Evolutionary conservation across 768 basidiomycete species (phyloP).

Genomic region (Russula olivacea): DNA sequence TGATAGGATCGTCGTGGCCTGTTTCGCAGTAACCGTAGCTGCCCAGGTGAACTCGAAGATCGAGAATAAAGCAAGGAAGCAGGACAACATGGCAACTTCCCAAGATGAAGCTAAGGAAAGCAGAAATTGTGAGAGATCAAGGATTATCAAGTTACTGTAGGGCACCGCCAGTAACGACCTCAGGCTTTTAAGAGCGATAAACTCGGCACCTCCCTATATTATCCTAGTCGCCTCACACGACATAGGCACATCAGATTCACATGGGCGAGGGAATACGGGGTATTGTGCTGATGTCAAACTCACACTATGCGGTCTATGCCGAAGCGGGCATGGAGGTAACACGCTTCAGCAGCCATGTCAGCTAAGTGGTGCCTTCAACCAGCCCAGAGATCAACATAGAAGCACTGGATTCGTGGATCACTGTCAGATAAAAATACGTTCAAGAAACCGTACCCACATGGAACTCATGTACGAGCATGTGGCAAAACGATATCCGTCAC

Average conservation of each 20-base stretch:
- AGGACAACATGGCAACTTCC: neutral
- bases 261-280: neutral
- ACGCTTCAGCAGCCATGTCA: neutral
- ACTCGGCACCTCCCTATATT: neutral
- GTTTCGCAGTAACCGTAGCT: neutral
- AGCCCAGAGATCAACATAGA: neutral
- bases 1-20: neutral
- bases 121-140: neutral
- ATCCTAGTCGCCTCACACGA: neutral
- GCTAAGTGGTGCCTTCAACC: neutral
- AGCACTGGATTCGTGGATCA: neutral
- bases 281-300: neutral
- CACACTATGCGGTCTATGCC: neutral
- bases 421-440: neutral
- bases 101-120: neutral
- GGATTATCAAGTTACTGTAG: too few relatives aligned
- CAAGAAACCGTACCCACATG: neutral
- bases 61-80: neutral
- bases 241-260: neutral
- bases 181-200: neutral
- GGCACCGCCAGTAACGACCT: neutral
- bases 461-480: neutral
- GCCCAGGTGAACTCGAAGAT: slow-evolving; percentile 1
- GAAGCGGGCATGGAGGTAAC: neutral
- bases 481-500: neutral